A percentile compares a stretch with the other conserved stretches of the same genome.
phyloP scores from a whole-genome alignment of 257 asterid species.

The Salvia splendens region DNA sequence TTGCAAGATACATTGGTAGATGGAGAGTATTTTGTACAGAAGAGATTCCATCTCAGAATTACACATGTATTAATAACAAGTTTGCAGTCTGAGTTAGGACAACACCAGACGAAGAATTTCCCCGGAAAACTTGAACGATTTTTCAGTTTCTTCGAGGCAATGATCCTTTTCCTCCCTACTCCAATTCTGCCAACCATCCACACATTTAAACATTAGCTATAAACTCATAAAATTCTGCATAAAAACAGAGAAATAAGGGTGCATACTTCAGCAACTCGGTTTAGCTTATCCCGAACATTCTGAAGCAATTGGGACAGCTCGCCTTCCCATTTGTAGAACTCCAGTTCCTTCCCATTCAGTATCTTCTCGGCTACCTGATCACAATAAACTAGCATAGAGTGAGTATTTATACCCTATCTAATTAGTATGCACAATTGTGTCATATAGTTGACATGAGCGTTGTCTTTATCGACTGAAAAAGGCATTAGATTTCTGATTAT shows the following conservation, averaged over 20 bases:
- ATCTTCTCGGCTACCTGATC: slow-evolving; percentile 65
- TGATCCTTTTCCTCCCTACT: slow-evolving; percentile 85
- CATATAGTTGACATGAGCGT: no score
- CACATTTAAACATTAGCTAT: neutral
- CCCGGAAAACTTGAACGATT: slow-evolving; percentile 92
- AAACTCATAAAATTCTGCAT: neutral
- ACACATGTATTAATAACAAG: no score
- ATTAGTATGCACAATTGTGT: no score
- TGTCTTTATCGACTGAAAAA: no score
- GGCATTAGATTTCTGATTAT: no score
- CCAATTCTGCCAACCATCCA: slow-evolving; percentile 53
- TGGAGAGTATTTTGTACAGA: no score
- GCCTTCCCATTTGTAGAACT: slow-evolving; percentile 82
- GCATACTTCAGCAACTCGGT: slow-evolving; percentile 61
- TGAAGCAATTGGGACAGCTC: slow-evolving; percentile 72
- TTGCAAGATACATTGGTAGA: no score
- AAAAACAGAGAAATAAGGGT: neutral
- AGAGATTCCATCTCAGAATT: no score
- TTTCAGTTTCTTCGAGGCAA: slow-evolving; percentile 90
- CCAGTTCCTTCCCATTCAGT: slow-evolving; percentile 70
- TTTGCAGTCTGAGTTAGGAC: no score
- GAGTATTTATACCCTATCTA: no score
- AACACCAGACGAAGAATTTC: slow-evolving; percentile 74
- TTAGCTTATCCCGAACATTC: slow-evolving; percentile 73
- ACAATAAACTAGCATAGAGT: no score